These are phyloP conservation scores for Claviceps sp. DNA, from an alignment of 2,329 filamentous ascomycete species.

Conservation along the genomic window DNA sequence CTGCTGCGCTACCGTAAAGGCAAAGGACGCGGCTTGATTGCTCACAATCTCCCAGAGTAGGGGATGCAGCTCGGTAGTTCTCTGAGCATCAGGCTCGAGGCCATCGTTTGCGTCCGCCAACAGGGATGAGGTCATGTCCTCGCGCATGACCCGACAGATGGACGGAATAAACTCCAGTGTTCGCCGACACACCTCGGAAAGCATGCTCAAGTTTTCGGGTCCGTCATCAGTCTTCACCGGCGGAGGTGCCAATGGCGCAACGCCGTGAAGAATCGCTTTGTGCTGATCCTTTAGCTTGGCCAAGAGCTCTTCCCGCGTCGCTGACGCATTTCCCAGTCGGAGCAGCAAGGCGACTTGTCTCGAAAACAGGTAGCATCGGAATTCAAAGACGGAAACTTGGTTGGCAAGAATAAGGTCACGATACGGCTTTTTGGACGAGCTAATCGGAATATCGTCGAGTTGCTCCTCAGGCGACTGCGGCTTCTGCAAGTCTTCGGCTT, in stretches of 20 bases:
- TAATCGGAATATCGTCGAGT: conserved; percentile 46
- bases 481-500: conserved; percentile 38
- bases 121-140: conserved; percentile 54
- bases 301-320: conserved; percentile 47
- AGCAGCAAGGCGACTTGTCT: conserved; percentile 74
- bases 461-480: conserved; percentile 24
- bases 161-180: conserved; percentile 74
- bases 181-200: conserved; percentile 78
- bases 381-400: conserved; percentile 93
- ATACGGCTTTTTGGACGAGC: conserved; percentile 63
- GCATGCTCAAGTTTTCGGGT: conserved; percentile 58
- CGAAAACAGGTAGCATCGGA: conserved; percentile 84
- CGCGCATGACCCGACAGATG: conserved; percentile 64
- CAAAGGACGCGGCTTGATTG: conserved; percentile 65
- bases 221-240: conserved; percentile 42
- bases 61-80: conserved; percentile 16
- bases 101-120: conserved; percentile 28
- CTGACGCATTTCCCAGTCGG: conserved; percentile 63
- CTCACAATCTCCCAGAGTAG: conserved; percentile 45
- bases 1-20: conserved; percentile 63
- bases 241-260: conserved; percentile 36
- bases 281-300: conserved; percentile 50
- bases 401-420: conserved; percentile 85
- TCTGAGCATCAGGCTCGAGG: conserved; percentile 19
- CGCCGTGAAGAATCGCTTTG: conserved; percentile 42